Evolutionary conservation across 257 asterid genomes (phyloP), one percentile per base, ranked within the genome.

Genomic region (Plectranthus barbatus): DNA sequence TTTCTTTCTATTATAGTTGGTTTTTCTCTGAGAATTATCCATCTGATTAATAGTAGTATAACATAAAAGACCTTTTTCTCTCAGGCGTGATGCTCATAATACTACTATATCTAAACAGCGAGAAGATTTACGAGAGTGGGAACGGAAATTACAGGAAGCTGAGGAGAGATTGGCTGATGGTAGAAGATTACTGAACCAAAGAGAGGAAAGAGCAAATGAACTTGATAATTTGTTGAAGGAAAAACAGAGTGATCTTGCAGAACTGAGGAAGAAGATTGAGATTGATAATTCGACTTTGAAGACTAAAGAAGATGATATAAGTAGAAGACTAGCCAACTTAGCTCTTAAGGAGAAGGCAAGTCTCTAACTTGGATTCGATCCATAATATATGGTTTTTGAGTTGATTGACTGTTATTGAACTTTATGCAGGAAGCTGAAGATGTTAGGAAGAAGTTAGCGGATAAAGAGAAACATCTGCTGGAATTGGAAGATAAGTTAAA

Each of bases 71-170:
- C 31, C 17, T 14, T 26, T 72, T 58, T 73, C 72, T n/a, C 17
- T 36, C 78, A 93, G 99, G 78, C 84, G 94, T 74, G 91, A 80
- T 58, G 70, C 85, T 71, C 93, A 79, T 54, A 90, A 81, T 62
- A 47, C 77, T 55, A 19, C 80, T 61, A 59, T 93, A 60, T 80
- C 86, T 72, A 87, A 86, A 65, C 96, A 93, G 73, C 79, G 85
- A 81, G 99, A 90, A 69, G 99, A 93, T 76, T 62, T 85, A 52
- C 81, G 93, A 48, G 97, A 85, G 72, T 85, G 97, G 96, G 99
- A 93, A 69, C 74, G 67, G 49, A 93, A 84, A 64, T 78, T 93
- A 60, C 86, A 77, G 63, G 96, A 76, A 76, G 84, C 88, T 53
- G 99, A 90, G 83, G 95, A 87, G 76, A 82, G 93, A 71, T 73